Percentiles rank a stretch among this genome's conserved stretches.
Conservation (phyloP, 2,329 filamentous ascomycete genomes). For the Sporothrix inflata region DNA sequence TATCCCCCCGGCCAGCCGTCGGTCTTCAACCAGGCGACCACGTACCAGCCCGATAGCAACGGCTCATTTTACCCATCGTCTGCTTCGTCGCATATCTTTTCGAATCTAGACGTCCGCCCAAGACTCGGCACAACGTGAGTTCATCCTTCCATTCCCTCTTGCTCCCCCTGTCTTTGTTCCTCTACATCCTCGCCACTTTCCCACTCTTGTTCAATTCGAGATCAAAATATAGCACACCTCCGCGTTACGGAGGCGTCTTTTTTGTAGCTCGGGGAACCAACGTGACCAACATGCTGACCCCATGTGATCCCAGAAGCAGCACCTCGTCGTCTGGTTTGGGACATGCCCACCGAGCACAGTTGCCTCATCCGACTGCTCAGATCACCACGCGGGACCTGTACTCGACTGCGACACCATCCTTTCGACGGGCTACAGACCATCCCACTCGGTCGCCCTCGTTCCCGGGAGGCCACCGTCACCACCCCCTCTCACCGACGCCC, state of each 20-base stretch:
- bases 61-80: conserved; percentile 52
- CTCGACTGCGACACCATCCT: conserved; percentile 54
- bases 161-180: background rate
- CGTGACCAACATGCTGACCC: background rate
- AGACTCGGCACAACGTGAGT: conserved; percentile 61
- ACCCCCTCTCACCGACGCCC: conserved; percentile 57
- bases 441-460: conserved; percentile 57
- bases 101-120: conserved; percentile 57
- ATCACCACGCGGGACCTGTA: conserved; percentile 59
- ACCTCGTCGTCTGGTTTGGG: conserved; percentile 59
- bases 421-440: conserved; percentile 54
- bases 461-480: conserved; percentile 51
- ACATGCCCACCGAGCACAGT: conserved; percentile 58
- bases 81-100: conserved; percentile 49
- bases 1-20: conserved; percentile 52
- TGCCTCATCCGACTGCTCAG: conserved; percentile 55
- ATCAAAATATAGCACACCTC: background rate
- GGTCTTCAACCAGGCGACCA: conserved; percentile 50
- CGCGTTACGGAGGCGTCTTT: background rate
- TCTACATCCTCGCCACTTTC: conserved; percentile 6
- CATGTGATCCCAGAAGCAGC: conserved; percentile 45
- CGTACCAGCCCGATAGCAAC: conserved; percentile 55
- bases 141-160: conserved; percentile 29
- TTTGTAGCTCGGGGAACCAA: background rate
- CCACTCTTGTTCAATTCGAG: background rate